These are phyloP conservation scores for Gracilaria domingensis DNA, from an alignment of 23 red algal genomes.

Conservation along the genomic window DNA sequence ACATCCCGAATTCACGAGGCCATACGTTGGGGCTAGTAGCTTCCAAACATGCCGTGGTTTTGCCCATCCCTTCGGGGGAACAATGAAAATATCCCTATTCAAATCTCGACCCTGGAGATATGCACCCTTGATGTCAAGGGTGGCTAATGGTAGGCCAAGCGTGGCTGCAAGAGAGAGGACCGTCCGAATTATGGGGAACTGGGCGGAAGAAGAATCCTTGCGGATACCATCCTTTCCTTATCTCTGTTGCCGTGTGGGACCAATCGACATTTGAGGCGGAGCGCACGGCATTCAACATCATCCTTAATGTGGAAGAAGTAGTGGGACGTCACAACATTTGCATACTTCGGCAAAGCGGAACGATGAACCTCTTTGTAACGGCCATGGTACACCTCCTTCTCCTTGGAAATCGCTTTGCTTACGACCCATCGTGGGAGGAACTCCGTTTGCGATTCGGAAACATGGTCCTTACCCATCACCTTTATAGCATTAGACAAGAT, in stretches of 20 bases:
- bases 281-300: neutral
- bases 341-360: neutral
- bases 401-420: neutral
- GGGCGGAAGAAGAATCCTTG: neutral
- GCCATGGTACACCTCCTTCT: neutral
- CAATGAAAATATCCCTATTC: neutral
- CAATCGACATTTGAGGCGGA: neutral
- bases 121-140: too few species aligned
- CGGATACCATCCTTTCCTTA: neutral
- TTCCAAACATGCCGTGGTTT: neutral
- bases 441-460: neutral
- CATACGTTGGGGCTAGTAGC: conserved; percentile 6
- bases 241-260: neutral
- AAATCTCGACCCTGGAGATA: too few species aligned
- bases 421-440: neutral
- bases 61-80: conserved; percentile 15
- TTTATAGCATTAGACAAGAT: neutral
- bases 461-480: neutral
- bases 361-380: neutral
- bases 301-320: conserved; percentile 5
- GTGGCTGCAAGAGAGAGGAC: neutral
- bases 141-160: neutral
- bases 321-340: neutral
- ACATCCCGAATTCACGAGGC: conserved; percentile 26
- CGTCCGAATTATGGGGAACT: neutral